Conservation (phyloP, 768 basidiomycete genomes). For the Trametes cubensis region DNA sequence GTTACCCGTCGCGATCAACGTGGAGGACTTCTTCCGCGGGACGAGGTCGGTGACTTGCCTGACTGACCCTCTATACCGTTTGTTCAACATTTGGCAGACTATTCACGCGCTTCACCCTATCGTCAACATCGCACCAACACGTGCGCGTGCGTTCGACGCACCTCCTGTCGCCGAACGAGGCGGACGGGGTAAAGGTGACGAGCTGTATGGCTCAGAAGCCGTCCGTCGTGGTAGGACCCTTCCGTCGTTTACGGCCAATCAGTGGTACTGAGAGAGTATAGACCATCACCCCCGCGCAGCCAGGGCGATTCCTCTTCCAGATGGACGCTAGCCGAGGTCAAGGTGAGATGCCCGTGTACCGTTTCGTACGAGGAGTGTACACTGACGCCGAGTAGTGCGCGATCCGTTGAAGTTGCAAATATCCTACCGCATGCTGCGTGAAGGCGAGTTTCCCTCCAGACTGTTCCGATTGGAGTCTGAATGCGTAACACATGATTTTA, state of each 20-base stretch:
- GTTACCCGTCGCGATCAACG: slow-evolving; percentile 88
- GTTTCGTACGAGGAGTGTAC: not conserved
- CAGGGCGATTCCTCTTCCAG: slow-evolving; percentile 80
- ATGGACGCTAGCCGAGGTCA: slow-evolving; percentile 66
- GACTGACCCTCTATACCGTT: not conserved
- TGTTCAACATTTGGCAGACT: slow-evolving; percentile 50
- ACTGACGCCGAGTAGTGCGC: slow-evolving; percentile 45
- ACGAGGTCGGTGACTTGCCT: slow-evolving; percentile 53
- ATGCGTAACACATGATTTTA: no score
- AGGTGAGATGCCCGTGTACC: slow-evolving; percentile 46
- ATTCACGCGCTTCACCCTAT: slow-evolving; percentile 89
- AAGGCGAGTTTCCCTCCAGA: slow-evolving; percentile 53
- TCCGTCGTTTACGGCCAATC: slow-evolving; percentile 9
- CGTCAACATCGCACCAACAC: slow-evolving; percentile 75
- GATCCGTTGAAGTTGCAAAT: slow-evolving; percentile 68
- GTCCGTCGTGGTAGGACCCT: slow-evolving; percentile 48
- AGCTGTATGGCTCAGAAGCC: slow-evolving; percentile 50
- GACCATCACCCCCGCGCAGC: slow-evolving; percentile 76
- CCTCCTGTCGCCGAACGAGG: slow-evolving; percentile 49
- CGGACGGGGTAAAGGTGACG: slow-evolving; percentile 54
- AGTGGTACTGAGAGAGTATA: slow-evolving; percentile 36
- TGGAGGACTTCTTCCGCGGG: slow-evolving; percentile 95
- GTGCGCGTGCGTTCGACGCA: slow-evolving; percentile 71
- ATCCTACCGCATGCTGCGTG: slow-evolving; percentile 76
- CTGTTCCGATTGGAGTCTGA: no score